Evolutionary conservation across 257 asterid genomes (phyloP).

Genomic region (Osmanthus fragrans): DNA sequence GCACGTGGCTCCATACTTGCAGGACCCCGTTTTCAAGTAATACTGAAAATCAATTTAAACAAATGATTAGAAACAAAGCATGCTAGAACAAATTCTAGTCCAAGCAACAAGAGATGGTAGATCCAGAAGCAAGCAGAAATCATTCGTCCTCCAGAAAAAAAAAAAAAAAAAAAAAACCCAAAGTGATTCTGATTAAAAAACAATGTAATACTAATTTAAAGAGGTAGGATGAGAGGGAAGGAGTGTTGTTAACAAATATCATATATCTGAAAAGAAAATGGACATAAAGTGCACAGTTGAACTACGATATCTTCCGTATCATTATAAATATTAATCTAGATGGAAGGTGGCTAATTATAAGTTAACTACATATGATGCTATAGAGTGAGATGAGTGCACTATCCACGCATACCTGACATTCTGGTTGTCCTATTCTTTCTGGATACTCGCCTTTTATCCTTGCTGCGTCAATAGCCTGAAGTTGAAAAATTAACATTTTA

Average conservation of each 20-base stretch:
- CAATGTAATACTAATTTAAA: neutral
- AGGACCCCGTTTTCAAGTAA: constrained; percentile 91
- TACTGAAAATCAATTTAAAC: constrained; percentile 44
- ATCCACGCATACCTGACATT: constrained; percentile 68
- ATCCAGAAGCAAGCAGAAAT: constrained; percentile 13
- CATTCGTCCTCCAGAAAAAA: neutral
- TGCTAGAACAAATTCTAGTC: neutral
- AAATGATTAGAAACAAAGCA: constrained; percentile 12
- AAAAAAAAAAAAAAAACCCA: neutral
- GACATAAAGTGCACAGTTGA: neutral
- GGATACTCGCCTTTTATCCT: constrained; percentile 93
- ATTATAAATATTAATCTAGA: neutral
- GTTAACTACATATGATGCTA: neutral
- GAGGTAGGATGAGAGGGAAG: neutral
- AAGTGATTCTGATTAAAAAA: neutral
- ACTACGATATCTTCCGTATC: neutral
- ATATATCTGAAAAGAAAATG: neutral
- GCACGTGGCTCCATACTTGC: constrained; percentile 91
- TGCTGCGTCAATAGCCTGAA: constrained; percentile 85
- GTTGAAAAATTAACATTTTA: constrained; percentile 16
- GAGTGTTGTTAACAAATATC: neutral
- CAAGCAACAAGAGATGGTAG: neutral
- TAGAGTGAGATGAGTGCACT: neutral
- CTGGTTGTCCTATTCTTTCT: constrained; percentile 90
- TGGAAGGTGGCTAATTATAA: neutral